Base-by-base conservation (phyloP, 2,329 filamentous ascomycete genomes). In the Stemphylium beticola region DNA sequence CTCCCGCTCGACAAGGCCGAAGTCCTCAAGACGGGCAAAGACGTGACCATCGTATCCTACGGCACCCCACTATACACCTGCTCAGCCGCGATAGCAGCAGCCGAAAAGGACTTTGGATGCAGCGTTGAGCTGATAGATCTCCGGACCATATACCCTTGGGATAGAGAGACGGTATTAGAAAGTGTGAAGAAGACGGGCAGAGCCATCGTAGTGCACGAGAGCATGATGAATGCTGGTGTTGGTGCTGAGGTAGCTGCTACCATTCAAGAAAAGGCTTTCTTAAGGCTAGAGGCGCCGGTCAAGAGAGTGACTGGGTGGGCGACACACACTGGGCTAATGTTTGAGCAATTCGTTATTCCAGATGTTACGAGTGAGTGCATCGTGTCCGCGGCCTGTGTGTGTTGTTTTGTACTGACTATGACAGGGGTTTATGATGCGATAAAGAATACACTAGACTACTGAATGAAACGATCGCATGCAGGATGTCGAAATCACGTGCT, bases 81-180 rank as follows among this genome's bases (percentile, higher is more conserved):
- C 74, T 85, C 86, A 46, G 82, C 85, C 4, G 93, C 93, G 0
- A 89, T 96, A 57, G 83, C 87, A 55, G 87, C 87, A 18, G 89
- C 90, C 4, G 86, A 92, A 72, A 91, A 91, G 60, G 82, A 92
- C 40, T 80, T 90, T 42, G 91, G 89, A 6, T 83, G 93, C 49
- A 89, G 84, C 4, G 84, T 92, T 14, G 93, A 97, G 79, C 80
- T 97, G 53, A 92, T 97, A 56, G 93, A 97, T 71, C 78, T 97
- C 53, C 83, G 92, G 52, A 96, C 93, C 0, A 82, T 97, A 46
- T 96, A 96, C 69, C 93, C 93, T 0, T 97, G 93, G 93, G 93
- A 97, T 73, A 86, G 91, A 67, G 82, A 88, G 71, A 90, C 89
- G 0, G 84, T 97, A 1, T 81, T 96, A 55, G 80, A 88, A 48